A percentile compares a stretch with the other conserved stretches of the same genome.
Evolutionary conservation across 2,329 filamentous ascomycete species (phyloP).

Genomic region (Davidsoniella eucalypti): DNA sequence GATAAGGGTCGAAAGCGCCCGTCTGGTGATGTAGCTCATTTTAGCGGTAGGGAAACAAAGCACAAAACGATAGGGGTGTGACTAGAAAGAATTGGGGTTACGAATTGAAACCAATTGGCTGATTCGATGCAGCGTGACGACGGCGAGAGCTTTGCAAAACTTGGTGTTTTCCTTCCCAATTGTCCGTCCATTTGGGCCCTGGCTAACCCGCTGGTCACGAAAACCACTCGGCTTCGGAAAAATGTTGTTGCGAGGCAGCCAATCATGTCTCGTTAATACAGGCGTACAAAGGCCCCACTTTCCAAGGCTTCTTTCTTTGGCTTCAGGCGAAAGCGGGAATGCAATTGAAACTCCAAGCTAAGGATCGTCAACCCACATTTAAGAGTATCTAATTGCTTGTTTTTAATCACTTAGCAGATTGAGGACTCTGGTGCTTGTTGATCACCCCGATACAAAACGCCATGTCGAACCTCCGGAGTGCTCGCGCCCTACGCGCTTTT

Average conservation of each 20-base stretch:
- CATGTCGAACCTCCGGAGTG: conserved; percentile 5
- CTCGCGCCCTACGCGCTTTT: not conserved
- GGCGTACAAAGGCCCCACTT: not conserved
- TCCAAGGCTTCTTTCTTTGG: not conserved
- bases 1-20: conserved; percentile 94
- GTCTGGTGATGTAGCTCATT: conserved; percentile 85
- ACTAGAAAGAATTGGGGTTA: conserved; percentile 12
- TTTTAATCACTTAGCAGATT: not conserved
- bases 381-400: not conserved
- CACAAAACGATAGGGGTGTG: not conserved
- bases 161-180: conserved; percentile 6
- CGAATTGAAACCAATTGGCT: conserved; percentile 13
- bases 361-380: conserved; percentile 6
- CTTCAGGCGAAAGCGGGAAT: not conserved
- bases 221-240: conserved; percentile 34
- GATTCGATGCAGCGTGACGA: conserved; percentile 11
- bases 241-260: conserved; percentile 26
- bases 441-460: not conserved
- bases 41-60: not conserved
- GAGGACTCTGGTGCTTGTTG: not conserved
- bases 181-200: conserved; percentile 12
- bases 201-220: conserved; percentile 17
- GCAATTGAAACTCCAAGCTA: not conserved
- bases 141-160: conserved; percentile 13
- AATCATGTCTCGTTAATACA: conserved; percentile 22